These are phyloP conservation scores for Termitomyces titanicus DNA, from an alignment of 768 basidiomycete genomes.

Conservation along the genomic window DNA sequence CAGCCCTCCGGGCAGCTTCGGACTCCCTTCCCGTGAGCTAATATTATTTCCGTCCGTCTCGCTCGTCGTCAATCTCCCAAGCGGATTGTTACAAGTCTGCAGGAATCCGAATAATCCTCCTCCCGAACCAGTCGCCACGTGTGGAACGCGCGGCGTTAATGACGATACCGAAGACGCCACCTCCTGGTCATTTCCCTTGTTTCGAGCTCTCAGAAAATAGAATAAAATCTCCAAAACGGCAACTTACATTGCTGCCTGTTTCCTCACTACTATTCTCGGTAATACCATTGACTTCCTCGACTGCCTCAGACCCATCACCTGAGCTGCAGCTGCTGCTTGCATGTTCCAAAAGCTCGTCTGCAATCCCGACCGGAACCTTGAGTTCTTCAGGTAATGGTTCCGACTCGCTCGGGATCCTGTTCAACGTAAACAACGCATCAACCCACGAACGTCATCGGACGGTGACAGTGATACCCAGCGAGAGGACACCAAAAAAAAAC, in stretches of 20 bases:
- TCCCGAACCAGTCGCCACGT: slow-evolving; percentile 21
- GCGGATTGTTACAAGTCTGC: slow-evolving; percentile 55
- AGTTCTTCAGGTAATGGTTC: slow-evolving; percentile 61
- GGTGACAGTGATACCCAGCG: neutral
- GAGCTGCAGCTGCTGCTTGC: slow-evolving; percentile 14
- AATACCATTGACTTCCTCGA: slow-evolving; percentile 15
- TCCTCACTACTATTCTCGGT: slow-evolving; percentile 21
- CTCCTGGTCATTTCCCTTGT: slow-evolving; percentile 16
- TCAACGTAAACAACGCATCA: neutral
- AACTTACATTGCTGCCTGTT: slow-evolving; percentile 26
- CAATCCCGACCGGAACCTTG: slow-evolving; percentile 54
- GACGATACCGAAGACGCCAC: slow-evolving; percentile 8
- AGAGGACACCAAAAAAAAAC: slow-evolving; percentile 21
- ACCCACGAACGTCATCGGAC: slow-evolving; percentile 7
- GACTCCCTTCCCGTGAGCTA: slow-evolving; percentile 7
- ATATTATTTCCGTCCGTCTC: slow-evolving; percentile 15
- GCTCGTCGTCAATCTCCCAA: slow-evolving; percentile 45
- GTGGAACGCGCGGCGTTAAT: slow-evolving; percentile 16
- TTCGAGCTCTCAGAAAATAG: neutral
- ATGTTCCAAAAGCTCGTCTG: slow-evolving; percentile 55
- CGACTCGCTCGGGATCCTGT: slow-evolving; percentile 51
- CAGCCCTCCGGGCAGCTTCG: slow-evolving; percentile 35
- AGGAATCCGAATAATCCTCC: slow-evolving; percentile 56
- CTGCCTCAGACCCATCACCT: slow-evolving; percentile 16
- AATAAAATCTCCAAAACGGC: slow-evolving; percentile 7